These are phyloP conservation scores for Fusarium sp. DNA, from an alignment of 2,329 filamentous ascomycete species.

Conservation along the genomic window DNA sequence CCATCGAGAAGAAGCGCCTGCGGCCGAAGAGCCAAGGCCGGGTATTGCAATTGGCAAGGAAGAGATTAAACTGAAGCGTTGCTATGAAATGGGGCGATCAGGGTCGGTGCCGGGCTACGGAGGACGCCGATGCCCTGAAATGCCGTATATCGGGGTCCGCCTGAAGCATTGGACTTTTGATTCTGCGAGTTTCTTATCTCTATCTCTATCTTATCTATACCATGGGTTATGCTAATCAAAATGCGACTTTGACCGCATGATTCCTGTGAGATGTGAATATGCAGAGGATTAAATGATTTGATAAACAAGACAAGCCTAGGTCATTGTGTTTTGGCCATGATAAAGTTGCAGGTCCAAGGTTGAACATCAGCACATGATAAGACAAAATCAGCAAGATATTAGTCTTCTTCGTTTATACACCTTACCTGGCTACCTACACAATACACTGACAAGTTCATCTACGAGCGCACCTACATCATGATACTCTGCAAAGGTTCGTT, in stretches of 20 bases:
- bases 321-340: background rate
- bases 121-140: slow-evolving; percentile 46
- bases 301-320: background rate
- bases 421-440: background rate
- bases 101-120: slow-evolving; percentile 43
- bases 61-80: slow-evolving; percentile 29
- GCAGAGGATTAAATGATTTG: background rate
- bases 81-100: slow-evolving; percentile 43
- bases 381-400: background rate
- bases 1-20: slow-evolving; percentile 39
- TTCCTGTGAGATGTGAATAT: slow-evolving; percentile 17
- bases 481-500: background rate
- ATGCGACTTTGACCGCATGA: slow-evolving; percentile 35
- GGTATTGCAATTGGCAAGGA: slow-evolving; percentile 24
- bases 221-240: background rate
- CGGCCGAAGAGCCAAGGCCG: slow-evolving; percentile 33
- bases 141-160: slow-evolving; percentile 38
- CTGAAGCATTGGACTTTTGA: slow-evolving; percentile 18
- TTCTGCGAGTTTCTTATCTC: slow-evolving; percentile 29
- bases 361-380: background rate
- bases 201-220: slow-evolving; percentile 33
- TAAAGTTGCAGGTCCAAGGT: background rate
- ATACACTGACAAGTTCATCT: background rate
- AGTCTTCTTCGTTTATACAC: background rate
- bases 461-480: background rate